These are phyloP conservation scores for Mycena vitilis DNA, from an alignment of 768 basidiomycete species.

Conservation along the genomic window DNA sequence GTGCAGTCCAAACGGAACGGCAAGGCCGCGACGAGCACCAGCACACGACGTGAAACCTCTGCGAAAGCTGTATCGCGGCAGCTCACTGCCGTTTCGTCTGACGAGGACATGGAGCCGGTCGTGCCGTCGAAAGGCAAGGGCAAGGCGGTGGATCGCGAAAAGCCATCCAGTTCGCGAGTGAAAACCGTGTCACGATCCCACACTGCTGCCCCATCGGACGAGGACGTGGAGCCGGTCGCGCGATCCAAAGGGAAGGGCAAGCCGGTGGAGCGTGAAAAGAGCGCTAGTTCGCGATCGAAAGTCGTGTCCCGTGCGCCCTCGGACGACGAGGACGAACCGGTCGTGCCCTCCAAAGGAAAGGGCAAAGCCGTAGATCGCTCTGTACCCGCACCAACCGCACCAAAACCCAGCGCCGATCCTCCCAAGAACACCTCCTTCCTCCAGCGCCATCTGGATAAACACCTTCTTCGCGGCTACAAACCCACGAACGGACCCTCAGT, in stretches of 20 bases:
- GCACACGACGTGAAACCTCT: neutral
- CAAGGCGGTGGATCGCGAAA: neutral
- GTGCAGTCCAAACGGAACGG: too few relatives aligned
- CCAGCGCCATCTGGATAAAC: neutral
- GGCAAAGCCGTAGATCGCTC: conserved; percentile 9
- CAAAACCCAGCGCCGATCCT: neutral
- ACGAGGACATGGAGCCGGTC: neutral
- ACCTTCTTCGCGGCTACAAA: neutral
- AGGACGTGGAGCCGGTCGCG: neutral
- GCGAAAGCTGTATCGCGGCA: conserved; percentile 2
- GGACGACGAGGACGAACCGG: neutral
- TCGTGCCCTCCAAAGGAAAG: conserved; percentile 14
- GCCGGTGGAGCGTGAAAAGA: too few relatives aligned
- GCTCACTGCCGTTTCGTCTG: neutral
- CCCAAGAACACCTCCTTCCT: neutral
- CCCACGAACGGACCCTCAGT: neutral
- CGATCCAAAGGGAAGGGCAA: conserved; percentile 14
- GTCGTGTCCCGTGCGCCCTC: neutral
- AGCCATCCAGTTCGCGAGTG: too few relatives aligned
- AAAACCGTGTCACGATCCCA: neutral
- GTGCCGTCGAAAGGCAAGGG: conserved; percentile 13
- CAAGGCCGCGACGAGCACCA: too few relatives aligned
- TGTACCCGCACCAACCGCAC: neutral
- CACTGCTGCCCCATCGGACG: neutral
- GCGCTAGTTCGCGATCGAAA: neutral